Evolutionary conservation across 768 basidiomycete genomes (phyloP), one percentile per base, ranked within the genome.

Genomic region (Boletus reticulatus): DNA sequence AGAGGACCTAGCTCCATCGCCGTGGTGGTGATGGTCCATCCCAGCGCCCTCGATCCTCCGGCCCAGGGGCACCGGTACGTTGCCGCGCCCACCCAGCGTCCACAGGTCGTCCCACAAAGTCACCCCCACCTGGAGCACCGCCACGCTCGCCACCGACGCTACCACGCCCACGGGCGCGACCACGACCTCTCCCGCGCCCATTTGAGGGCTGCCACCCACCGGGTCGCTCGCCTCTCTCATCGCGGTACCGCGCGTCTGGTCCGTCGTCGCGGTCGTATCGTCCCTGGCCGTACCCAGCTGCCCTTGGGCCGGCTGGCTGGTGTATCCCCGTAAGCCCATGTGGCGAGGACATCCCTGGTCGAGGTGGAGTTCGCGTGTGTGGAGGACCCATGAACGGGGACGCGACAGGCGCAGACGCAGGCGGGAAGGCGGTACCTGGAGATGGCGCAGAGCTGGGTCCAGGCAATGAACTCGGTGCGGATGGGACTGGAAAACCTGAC

Each of bases 31-130:
- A 63, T n/a, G 66, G 59, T 6, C 56, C 58, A 11, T 70, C 68
- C 68, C 68, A 67, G 16, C 63, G 66, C 6, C 60, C 57, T 17
- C 62, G 67, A 5, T 68, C 64, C 4, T 65, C 64, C 43, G 56
- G 62, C 13, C 46, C 48, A 14, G 64, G 50, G n/a, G 61, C 58
- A 62, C 75, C 67, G 10, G 69, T 46, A 44, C 70, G 66, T 48
- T 69, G 66, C 50, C 70, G 58, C 6, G 59, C 56, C 59, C 70
- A 63, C 22, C 76, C 72, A 19, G 66, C 64, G 61, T 88, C 86
- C 17, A 79, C 71, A 36, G 81, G 71, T 41, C 75, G 64, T 41
- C 73, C 75, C 31, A 67, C 62, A 37, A 73, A 63, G 14, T 71
- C 67, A 3, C 65, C 56, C n/a, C 61, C 50, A 6, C 51, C 48